Conservation (phyloP, 495 filamentous ascomycete species). For the Penicillium taxi region DNA sequence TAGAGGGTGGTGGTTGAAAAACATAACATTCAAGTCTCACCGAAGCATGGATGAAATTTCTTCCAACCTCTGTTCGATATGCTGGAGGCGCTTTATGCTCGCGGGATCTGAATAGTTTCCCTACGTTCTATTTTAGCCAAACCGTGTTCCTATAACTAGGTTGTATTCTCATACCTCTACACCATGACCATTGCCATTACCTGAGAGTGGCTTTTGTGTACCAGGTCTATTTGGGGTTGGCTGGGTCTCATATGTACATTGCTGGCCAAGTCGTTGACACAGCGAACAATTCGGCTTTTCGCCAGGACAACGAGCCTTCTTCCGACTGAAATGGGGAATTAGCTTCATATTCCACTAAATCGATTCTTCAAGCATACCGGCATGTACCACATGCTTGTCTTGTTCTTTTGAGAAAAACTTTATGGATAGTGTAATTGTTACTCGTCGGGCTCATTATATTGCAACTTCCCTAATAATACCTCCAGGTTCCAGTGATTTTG, state of each 20-base stretch:
- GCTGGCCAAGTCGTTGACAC: slow-evolving; percentile 29
- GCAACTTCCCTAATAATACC: too few relatives aligned
- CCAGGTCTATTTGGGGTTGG: neutral
- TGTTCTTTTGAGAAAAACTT: slow-evolving; percentile 26
- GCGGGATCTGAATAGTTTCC: neutral
- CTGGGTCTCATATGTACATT: slow-evolving; percentile 25
- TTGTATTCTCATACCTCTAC: neutral
- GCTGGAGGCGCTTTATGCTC: slow-evolving; percentile 10
- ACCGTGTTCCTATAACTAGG: too few relatives aligned
- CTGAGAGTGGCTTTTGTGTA: neutral
- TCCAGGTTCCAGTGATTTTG: too few relatives aligned
- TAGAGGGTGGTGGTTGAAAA: too few relatives aligned
- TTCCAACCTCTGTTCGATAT: slow-evolving; percentile 20
- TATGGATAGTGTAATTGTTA: slow-evolving; percentile 26
- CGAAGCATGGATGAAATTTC: slow-evolving; percentile 16
- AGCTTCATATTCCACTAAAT: slow-evolving; percentile 45
- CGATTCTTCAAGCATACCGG: slow-evolving; percentile 32
- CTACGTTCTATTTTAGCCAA: too few relatives aligned
- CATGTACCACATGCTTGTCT: slow-evolving; percentile 35
- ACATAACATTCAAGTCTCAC: too few relatives aligned
- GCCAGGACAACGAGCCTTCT: slow-evolving; percentile 37
- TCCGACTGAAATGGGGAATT: slow-evolving; percentile 17
- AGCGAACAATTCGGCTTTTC: slow-evolving; percentile 32
- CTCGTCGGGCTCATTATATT: slow-evolving; percentile 14
- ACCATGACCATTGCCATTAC: neutral